Conservation (phyloP, 495 filamentous ascomycete species). For the Daldinia caldariorum region DNA sequence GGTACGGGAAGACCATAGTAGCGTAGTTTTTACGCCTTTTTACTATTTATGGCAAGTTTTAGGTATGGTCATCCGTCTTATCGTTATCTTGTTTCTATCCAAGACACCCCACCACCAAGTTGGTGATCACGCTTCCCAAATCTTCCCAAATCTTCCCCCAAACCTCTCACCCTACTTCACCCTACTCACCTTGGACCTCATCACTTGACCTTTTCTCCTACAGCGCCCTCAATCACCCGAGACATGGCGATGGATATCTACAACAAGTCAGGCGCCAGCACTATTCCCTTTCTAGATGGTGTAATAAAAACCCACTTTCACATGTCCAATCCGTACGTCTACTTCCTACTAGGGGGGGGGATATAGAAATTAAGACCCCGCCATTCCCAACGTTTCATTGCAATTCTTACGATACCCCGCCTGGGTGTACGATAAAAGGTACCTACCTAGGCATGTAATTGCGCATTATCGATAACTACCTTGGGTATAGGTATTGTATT, state of each 20-base stretch:
- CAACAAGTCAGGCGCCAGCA: conserved; percentile 33
- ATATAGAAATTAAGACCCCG: conserved; percentile 22
- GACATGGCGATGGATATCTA: conserved; percentile 31
- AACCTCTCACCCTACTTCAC: neutral
- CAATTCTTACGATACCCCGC: conserved; percentile 29
- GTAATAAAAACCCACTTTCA: conserved; percentile 36
- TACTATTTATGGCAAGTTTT: conserved; percentile 31
- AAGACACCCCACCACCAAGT: conserved; percentile 33
- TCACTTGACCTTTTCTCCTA: conserved; percentile 40
- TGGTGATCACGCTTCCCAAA: conserved; percentile 32
- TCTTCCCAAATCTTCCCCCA: neutral
- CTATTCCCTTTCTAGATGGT: conserved; percentile 17
- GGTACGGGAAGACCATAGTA: neutral
- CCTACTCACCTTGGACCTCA: conserved; percentile 16
- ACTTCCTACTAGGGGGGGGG: too few relatives aligned
- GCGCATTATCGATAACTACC: conserved; percentile 35
- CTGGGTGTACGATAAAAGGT: conserved; percentile 9
- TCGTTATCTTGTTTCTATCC: conserved; percentile 37
- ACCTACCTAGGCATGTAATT: too few relatives aligned
- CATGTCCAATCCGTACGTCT: conserved; percentile 6
- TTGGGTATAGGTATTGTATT: too few relatives aligned
- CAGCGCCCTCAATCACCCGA: conserved; percentile 25
- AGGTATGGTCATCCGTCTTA: conserved; percentile 26
- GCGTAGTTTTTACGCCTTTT: too few relatives aligned
- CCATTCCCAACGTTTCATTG: conserved; percentile 22